A percentile compares a stretch with the other conserved stretches of the same genome.
These are phyloP conservation scores for Lichtheimia ornata DNA, from an alignment of 371 early-diverging fungal species.

Conservation along the genomic window DNA sequence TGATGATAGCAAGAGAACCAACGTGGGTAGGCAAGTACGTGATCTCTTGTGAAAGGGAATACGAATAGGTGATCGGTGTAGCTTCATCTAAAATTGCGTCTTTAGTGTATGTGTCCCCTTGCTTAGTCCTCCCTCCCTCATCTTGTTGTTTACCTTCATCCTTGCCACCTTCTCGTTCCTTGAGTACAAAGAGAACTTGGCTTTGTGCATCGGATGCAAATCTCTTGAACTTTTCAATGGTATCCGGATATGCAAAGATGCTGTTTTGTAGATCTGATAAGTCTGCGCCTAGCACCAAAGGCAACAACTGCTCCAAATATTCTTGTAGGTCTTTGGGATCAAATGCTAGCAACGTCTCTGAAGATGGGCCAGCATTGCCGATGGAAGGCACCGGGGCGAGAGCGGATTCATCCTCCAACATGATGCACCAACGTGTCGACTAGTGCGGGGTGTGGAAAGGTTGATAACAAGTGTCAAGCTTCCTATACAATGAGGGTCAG, in stretches of 20 bases:
- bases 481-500: no score
- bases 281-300: constrained; percentile 75
- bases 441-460: no score
- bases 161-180: constrained; percentile 68
- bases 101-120: background rate
- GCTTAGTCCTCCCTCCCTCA: background rate
- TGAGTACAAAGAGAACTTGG: constrained; percentile 80
- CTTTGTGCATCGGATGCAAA: constrained; percentile 81
- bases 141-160: constrained; percentile 41
- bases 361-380: constrained; percentile 17
- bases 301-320: constrained; percentile 73
- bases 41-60: constrained; percentile 77
- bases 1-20: constrained; percentile 88
- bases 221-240: constrained; percentile 70
- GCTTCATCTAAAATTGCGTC: constrained; percentile 35
- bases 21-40: constrained; percentile 74
- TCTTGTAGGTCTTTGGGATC: constrained; percentile 64
- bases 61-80: constrained; percentile 49
- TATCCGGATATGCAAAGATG: constrained; percentile 68
- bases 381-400: constrained; percentile 21
- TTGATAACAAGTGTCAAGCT: no score
- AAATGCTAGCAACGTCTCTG: constrained; percentile 40
- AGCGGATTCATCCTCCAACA: constrained; percentile 33
- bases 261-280: constrained; percentile 58
- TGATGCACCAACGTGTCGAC: constrained; percentile 3